Conservation (phyloP, 2,329 filamentous ascomycete species). For the Seiridium unicorne region DNA sequence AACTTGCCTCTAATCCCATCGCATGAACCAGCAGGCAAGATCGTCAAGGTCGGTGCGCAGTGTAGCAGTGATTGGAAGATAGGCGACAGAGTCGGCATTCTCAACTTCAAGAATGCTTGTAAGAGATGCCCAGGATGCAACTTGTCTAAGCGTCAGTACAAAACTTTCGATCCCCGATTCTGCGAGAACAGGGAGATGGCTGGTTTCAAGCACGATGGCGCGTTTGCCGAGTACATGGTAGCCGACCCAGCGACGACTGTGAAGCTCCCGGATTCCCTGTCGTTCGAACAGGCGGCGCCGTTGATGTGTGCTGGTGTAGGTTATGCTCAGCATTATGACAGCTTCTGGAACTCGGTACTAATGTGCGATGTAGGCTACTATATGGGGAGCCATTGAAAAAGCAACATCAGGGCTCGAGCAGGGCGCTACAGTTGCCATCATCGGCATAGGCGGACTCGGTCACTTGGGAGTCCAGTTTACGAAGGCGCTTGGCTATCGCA, state of each 20-base stretch:
- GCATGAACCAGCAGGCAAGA: conserved; percentile 33
- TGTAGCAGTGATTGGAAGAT: conserved; percentile 21
- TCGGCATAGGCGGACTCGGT: conserved; percentile 34
- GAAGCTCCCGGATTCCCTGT: conserved; percentile 21
- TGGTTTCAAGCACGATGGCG: conserved; percentile 32
- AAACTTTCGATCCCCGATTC: conserved; percentile 25
- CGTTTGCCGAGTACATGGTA: conserved; percentile 31
- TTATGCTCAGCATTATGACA: background rate
- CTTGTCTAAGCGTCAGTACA: conserved; percentile 12
- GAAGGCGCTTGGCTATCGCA: conserved; percentile 32
- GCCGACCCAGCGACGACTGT: conserved; percentile 28
- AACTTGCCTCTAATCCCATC: conserved; percentile 28
- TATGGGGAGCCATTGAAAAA: conserved; percentile 30
- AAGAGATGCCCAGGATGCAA: conserved; percentile 25
- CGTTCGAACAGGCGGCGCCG: conserved; percentile 33
- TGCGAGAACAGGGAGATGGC: conserved; percentile 30
- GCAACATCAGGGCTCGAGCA: conserved; percentile 20
- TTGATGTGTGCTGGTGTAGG: conserved; percentile 33
- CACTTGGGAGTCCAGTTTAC: conserved; percentile 34
- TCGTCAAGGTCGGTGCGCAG: conserved; percentile 25
- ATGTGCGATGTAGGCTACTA: conserved; percentile 22
- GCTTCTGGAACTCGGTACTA: background rate
- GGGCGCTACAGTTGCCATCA: conserved; percentile 26
- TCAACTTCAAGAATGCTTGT: conserved; percentile 33
- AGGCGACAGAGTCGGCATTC: conserved; percentile 32